Conservation (phyloP, 1,139 yeast genomes). For the Diutina scorzettiae region DNA sequence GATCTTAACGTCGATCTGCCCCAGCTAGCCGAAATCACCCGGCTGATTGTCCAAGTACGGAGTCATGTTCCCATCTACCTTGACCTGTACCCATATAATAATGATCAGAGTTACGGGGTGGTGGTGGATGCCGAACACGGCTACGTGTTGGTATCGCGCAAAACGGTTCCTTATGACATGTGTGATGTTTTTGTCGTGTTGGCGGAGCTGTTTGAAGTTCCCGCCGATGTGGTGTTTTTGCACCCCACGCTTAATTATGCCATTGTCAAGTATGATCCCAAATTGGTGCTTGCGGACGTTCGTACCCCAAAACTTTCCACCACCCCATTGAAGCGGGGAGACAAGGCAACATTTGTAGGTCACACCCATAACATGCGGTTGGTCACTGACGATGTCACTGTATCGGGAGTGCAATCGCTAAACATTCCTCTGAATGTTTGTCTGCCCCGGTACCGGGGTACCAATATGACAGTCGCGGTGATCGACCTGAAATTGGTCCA, state of each 20-base stretch:
- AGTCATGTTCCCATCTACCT: constrained; percentile 55
- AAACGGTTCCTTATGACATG: constrained; percentile 75
- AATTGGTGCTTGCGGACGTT: constrained; percentile 24
- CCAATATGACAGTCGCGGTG: constrained; percentile 67
- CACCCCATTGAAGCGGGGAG: constrained; percentile 60
- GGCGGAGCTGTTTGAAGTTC: constrained; percentile 76
- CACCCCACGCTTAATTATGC: constrained; percentile 89
- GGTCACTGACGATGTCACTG: constrained; percentile 55
- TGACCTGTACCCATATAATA: constrained; percentile 60
- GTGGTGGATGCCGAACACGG: constrained; percentile 61
- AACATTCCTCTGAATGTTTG: constrained; percentile 59
- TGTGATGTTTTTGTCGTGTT: constrained; percentile 68
- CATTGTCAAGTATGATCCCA: constrained; percentile 72
- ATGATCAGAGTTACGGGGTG: constrained; percentile 61
- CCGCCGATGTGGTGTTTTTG: constrained; percentile 69
- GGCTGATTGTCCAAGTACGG: constrained; percentile 54
- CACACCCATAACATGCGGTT: constrained; percentile 61
- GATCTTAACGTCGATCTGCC: constrained; percentile 46
- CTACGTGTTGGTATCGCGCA: constrained; percentile 59
- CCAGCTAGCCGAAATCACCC: constrained; percentile 14
- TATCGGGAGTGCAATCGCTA: constrained; percentile 64
- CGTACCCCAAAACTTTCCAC: constrained; percentile 51
- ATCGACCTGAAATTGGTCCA: constrained; percentile 63
- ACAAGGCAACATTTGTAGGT: constrained; percentile 65
- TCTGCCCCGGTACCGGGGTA: constrained; percentile 76